Evolutionary conservation across 2,329 filamentous ascomycete genomes (phyloP).

Genomic region (Diaporthe aspalathi): DNA sequence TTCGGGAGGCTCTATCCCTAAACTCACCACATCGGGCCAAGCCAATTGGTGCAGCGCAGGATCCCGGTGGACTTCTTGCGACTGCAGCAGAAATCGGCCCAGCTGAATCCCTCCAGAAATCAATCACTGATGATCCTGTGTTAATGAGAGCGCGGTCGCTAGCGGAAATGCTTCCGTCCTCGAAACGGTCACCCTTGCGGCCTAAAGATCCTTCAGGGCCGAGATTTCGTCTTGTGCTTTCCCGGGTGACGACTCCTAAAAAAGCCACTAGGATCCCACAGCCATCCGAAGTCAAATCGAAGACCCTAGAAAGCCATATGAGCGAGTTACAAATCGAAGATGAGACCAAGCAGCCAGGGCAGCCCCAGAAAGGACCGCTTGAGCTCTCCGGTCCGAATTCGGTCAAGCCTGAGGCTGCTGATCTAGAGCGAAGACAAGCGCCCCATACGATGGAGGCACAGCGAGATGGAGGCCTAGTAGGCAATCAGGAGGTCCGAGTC

Average conservation of each 20-base stretch:
- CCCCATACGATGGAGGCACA: neutral
- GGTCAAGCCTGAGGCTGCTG: neutral
- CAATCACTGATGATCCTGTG: constrained; percentile 10
- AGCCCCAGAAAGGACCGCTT: neutral
- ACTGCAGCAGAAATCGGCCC: constrained; percentile 9
- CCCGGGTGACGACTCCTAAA: neutral
- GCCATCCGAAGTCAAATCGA: neutral
- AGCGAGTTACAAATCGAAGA: constrained; percentile 5
- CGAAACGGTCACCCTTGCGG: neutral
- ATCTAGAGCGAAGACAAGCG: neutral
- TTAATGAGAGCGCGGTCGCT: constrained; percentile 11
- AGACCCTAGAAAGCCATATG: constrained; percentile 1
- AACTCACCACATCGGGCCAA: neutral
- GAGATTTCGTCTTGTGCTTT: constrained; percentile 14
- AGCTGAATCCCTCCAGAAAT: constrained; percentile 1
- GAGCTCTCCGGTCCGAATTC: neutral
- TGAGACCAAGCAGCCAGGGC: neutral
- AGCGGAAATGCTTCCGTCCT: neutral
- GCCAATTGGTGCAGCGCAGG: neutral
- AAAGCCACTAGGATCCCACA: neutral
- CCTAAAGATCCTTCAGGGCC: neutral
- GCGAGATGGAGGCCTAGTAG: neutral
- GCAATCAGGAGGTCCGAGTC: neutral
- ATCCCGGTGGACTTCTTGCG: neutral
- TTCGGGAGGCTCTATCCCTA: neutral